Conservation (phyloP, 768 basidiomycete genomes). For the Mycena albidolilacea region DNA sequence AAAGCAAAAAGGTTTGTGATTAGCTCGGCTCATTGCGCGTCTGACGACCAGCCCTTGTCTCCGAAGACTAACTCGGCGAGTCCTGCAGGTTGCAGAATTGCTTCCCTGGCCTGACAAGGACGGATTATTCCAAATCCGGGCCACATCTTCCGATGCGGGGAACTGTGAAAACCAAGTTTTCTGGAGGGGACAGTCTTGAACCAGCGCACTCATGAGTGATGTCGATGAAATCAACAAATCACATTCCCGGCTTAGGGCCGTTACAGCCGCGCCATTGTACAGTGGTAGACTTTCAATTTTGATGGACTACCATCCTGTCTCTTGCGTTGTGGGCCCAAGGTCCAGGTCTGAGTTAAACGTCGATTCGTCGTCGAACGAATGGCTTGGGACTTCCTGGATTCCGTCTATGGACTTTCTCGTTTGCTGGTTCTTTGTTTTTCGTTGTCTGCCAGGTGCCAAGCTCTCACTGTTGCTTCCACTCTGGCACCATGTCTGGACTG, state of each 20-base stretch:
- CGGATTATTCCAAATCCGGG: slow-evolving; percentile 84
- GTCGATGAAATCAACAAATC: slow-evolving; percentile 76
- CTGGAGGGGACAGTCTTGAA: slow-evolving; percentile 95
- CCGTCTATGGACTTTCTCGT: too few species aligned
- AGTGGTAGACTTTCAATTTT: slow-evolving; percentile 22
- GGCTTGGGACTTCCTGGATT: too few species aligned
- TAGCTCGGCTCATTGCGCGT: slow-evolving; percentile 84
- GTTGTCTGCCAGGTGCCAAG: too few species aligned
- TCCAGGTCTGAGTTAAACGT: too few species aligned
- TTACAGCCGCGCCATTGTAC: slow-evolving; percentile 79
- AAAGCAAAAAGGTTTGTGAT: slow-evolving; percentile 80
- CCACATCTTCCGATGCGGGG: slow-evolving; percentile 75
- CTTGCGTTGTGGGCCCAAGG: too few species aligned
- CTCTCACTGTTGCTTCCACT: too few species aligned
- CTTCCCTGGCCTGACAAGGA: slow-evolving; percentile 91
- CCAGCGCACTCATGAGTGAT: slow-evolving; percentile 82
- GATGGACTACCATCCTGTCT: neutral
- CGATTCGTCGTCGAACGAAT: too few species aligned
- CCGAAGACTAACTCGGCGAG: slow-evolving; percentile 94
- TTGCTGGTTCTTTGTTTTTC: too few species aligned
- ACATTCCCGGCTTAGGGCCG: slow-evolving; percentile 88
- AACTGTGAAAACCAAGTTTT: slow-evolving; percentile 91
- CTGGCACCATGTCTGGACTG: too few species aligned
- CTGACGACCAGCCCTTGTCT: slow-evolving; percentile 90
- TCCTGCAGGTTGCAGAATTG: slow-evolving; percentile 92